These are phyloP conservation scores for Smallanthus sonchifolius DNA, from an alignment of 129 eudicot genomes.

Conservation along the genomic window DNA sequence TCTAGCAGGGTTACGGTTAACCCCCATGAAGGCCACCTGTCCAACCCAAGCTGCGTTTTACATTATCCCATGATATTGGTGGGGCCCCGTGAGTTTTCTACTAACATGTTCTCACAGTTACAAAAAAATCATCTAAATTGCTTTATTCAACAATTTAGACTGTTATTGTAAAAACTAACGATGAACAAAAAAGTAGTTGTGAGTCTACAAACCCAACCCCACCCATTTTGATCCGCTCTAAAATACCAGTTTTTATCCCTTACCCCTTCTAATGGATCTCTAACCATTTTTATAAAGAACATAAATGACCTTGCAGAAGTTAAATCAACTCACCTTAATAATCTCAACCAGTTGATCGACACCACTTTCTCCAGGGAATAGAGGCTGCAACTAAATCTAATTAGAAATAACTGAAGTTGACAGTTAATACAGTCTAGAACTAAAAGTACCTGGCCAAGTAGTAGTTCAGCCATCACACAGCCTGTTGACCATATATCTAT, in stretches of 20 bases:
- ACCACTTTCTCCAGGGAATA: constrained; percentile 99
- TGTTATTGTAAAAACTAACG: not conserved
- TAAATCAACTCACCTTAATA: constrained; percentile 58
- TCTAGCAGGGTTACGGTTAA: not conserved
- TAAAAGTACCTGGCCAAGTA: constrained; percentile 84
- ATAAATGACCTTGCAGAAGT: not conserved
- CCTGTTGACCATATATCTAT: constrained; percentile 99
- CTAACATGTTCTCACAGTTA: not conserved
- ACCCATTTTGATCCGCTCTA: not conserved
- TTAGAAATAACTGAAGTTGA: constrained; percentile 10
- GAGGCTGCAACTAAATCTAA: constrained; percentile 56
- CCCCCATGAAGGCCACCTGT: not conserved
- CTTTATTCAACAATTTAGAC: not conserved
- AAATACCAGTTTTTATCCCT: not conserved
- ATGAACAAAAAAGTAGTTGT: not conserved
- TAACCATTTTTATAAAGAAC: not conserved
- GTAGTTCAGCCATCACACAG: constrained; percentile 99
- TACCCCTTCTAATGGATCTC: constrained; percentile 1
- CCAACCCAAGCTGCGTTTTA: not conserved
- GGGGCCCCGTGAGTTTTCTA: not conserved
- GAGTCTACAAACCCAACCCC: not conserved
- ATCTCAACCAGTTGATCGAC: constrained; percentile 99
- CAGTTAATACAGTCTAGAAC: not conserved
- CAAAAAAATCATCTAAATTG: not conserved
- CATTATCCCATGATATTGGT: not conserved